Evolutionary conservation across 179 eudicot genomes (phyloP).

Genomic region (Vitellaria paradoxa): DNA sequence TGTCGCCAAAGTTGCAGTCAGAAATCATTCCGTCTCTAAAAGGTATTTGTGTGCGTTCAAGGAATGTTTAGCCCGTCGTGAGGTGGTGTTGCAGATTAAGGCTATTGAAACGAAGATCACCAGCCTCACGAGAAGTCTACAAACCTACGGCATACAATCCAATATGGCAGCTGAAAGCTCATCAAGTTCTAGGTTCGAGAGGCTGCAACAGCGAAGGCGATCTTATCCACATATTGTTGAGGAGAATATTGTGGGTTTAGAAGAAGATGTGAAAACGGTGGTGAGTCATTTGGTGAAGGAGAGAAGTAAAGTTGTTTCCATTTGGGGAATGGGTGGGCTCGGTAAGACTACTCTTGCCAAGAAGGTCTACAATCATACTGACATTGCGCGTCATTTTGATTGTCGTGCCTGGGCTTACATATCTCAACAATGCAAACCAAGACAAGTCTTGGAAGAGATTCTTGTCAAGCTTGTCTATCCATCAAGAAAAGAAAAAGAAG

Average conservation of each 20-base stretch:
- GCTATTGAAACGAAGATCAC: background rate
- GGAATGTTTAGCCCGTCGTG: background rate
- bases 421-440: conserved; percentile 12
- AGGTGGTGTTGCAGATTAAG: background rate
- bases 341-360: conserved; percentile 23
- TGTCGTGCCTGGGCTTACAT: conserved; percentile 24
- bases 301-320: background rate
- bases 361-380: too few relatives aligned
- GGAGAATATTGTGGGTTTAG: too few relatives aligned
- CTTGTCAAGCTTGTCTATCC: conserved; percentile 1
- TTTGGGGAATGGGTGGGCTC: conserved; percentile 13
- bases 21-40: background rate
- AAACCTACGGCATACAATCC: background rate
- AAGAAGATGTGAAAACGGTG: conserved; percentile 1
- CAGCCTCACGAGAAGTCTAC: background rate
- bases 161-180: conserved; percentile 1
- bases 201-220: background rate
- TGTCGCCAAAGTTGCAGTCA: background rate
- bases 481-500: too few relatives aligned
- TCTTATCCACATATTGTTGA: conserved; percentile 13
- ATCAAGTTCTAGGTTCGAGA: too few relatives aligned
- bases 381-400: conserved; percentile 14
- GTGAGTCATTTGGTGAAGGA: conserved; percentile 5
- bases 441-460: conserved; percentile 9
- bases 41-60: background rate